Conservation (phyloP, 2,329 filamentous ascomycete genomes). For the Immersiporthe knoxdaviesiana region DNA sequence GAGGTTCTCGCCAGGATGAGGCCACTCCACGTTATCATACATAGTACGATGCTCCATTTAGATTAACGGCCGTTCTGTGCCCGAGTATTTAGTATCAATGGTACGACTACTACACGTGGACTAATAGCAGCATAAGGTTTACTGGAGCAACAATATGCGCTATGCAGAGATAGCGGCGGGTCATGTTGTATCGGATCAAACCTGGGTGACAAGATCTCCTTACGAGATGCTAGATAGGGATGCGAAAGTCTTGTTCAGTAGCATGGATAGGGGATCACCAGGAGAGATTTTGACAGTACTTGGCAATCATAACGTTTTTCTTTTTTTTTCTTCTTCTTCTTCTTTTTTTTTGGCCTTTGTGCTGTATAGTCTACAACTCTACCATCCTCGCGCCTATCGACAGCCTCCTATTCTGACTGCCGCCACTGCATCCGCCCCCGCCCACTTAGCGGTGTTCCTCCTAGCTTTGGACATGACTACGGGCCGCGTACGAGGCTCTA, state of each 20-base stretch:
- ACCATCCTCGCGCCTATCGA: neutral
- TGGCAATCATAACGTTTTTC: too few species aligned
- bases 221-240: too few species aligned
- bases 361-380: neutral
- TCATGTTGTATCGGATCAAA: slow-evolving; percentile 6
- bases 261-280: too few species aligned
- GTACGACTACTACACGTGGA: slow-evolving; percentile 4
- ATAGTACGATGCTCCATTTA: slow-evolving; percentile 21
- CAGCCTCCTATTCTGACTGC: slow-evolving; percentile 10
- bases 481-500: slow-evolving; percentile 18
- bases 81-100: slow-evolving; percentile 6
- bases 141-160: slow-evolving; percentile 6
- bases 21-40: too few species aligned
- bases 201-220: too few species aligned
- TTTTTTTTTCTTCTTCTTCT: too few species aligned
- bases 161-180: slow-evolving; percentile 19
- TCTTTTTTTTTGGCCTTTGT: neutral
- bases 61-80: slow-evolving; percentile 8
- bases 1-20: neutral
- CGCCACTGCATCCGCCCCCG: neutral
- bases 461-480: slow-evolving; percentile 22
- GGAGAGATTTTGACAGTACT: too few species aligned
- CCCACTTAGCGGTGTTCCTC: slow-evolving; percentile 16
- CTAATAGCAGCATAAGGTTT: slow-evolving; percentile 4
- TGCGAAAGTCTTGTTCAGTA: too few species aligned